Base-by-base conservation (phyloP, 768 basidiomycete species). In the Saitozyma podzolica region DNA sequence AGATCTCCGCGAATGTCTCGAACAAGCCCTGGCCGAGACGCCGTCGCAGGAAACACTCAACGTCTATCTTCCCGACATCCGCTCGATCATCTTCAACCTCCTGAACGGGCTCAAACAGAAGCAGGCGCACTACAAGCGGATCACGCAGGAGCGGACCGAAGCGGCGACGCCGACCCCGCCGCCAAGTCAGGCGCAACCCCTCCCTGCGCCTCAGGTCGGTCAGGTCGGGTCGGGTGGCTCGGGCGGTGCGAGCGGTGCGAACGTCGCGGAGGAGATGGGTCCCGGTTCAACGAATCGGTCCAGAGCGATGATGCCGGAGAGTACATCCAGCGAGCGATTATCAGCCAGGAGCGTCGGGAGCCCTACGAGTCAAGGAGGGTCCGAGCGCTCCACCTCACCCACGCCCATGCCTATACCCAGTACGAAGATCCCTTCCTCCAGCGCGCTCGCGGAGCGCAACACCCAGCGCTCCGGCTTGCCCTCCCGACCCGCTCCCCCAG, bases 31-130 rank as follows among this genome's bases (percentile, higher is more conserved):
- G 37, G 87, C 92, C 6, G 94, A 97, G 80, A 91, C 95, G 58
- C 92, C 95, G 41, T 88, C 85, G 1, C 83, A 85, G 5, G 87
- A 90, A 56, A 93, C 89, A 65, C 87, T 99, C 55, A 90, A 93
- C 51, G 82, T 88, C 1, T 96, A 91, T 81, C 86, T 97, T 4
- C 95, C 95, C 29, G 86, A 85, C 67, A 94, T 99, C 52, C 88
- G 95, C 57, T 84, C 85, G 71, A 95, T 96, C 75, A 97, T 98
- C 75, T 94, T 92, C 42, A 87, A 85, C 74, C 83, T 99, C n/a
- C 80, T 99, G 40, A 89, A 92, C 72, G 95, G 94, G 13, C 83
- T 99, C n/a, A 89, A 94, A 55, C 85, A 82, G 54, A 97, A 97
- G 79, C 95, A 99, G 80, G 87, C 89, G 45, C 83, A 87, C 66